These are phyloP conservation scores for Xanthoceras sorbifolium DNA, from an alignment of 345 rosid genomes.

Conservation along the genomic window DNA sequence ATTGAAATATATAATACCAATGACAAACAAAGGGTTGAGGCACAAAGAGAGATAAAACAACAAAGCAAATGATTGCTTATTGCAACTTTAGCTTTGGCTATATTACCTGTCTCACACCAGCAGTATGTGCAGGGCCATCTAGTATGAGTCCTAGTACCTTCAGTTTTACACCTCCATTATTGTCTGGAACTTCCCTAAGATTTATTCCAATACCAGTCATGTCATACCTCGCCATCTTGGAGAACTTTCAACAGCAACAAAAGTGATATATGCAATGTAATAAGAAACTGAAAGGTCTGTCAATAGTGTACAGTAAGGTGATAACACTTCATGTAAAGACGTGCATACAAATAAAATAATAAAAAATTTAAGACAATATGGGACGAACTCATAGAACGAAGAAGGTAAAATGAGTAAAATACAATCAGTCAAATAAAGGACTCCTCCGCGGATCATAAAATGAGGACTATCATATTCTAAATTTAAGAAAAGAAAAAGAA, in stretches of 20 bases:
- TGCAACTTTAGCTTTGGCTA: neutral
- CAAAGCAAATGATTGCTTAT: neutral
- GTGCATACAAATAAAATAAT: neutral
- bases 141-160: slow-evolving; percentile 80
- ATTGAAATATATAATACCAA: neutral
- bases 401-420: neutral
- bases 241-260: slow-evolving; percentile 60
- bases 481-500: neutral
- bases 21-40: neutral
- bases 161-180: slow-evolving; percentile 60
- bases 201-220: slow-evolving; percentile 89
- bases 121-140: slow-evolving; percentile 86
- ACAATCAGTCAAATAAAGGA: neutral
- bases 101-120: slow-evolving; percentile 86
- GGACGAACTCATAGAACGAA: neutral
- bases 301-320: neutral
- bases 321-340: neutral
- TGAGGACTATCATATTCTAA: neutral
- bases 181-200: slow-evolving; percentile 87
- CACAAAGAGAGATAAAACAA: neutral
- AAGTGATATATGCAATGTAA: slow-evolving; percentile 30
- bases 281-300: slow-evolving; percentile 35
- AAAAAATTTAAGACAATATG: neutral
- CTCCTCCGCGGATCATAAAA: neutral
- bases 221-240: slow-evolving; percentile 97